phyloP scores from a whole-genome alignment of 1,284 basidiomycete genomes.

The Pseudomicrostroma phylloplanum region DNA sequence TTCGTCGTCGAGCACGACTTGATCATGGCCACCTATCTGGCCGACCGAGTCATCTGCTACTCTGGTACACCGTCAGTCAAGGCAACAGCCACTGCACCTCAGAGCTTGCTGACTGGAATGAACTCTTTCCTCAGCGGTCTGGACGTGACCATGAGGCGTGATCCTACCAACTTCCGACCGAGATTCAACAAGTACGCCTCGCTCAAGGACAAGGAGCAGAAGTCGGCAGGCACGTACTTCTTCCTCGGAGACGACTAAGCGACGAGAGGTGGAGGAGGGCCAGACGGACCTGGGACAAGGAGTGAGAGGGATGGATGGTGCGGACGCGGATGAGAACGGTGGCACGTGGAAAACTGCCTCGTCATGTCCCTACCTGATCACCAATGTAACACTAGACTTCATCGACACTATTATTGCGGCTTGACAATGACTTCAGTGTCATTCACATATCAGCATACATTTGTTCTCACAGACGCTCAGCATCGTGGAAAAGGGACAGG shows the following conservation, averaged over 20 bases:
- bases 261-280: background rate
- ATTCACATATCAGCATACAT: too few relatives aligned
- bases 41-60: constrained; percentile 49
- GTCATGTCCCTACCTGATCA: too few relatives aligned
- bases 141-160: constrained; percentile 49
- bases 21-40: constrained; percentile 49
- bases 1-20: constrained; percentile 52
- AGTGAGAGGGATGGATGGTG: too few relatives aligned
- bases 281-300: background rate
- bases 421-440: too few relatives aligned
- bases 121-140: constrained; percentile 47
- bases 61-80: constrained; percentile 47
- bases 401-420: too few relatives aligned
- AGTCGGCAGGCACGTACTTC: constrained; percentile 47
- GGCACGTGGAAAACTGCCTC: too few relatives aligned
- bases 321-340: too few relatives aligned
- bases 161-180: constrained; percentile 48
- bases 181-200: constrained; percentile 50
- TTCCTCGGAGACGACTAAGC: constrained; percentile 39
- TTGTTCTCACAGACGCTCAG: too few relatives aligned
- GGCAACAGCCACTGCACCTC: constrained; percentile 42
- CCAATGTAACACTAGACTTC: too few relatives aligned
- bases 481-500: too few relatives aligned
- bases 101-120: constrained; percentile 48
- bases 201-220: constrained; percentile 51